phyloP scores from a whole-genome alignment of 2,329 filamentous ascomycete genomes.

The Aquanectria penicillioides region DNA sequence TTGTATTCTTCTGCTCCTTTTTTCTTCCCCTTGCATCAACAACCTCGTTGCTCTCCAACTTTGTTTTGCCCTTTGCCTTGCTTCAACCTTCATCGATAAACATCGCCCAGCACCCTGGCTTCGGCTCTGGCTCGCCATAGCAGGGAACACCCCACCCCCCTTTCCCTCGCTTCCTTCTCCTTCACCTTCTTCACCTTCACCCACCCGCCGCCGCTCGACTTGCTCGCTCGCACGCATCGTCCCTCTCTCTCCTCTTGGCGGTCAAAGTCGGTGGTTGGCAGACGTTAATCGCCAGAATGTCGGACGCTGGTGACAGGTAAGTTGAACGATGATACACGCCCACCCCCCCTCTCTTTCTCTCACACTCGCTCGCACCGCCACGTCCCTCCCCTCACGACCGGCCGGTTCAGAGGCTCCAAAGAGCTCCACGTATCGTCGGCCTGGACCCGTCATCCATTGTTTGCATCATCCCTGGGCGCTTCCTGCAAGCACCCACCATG shows the following conservation, averaged over 20 bases:
- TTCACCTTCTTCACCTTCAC: background rate
- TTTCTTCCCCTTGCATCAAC: too few species aligned
- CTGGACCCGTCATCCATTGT: constrained; percentile 10
- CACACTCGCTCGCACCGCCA: background rate
- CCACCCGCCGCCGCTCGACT: background rate
- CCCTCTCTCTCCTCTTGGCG: background rate
- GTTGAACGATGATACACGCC: constrained; percentile 8
- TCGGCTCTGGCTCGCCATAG: constrained; percentile 5
- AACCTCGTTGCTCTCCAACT: too few species aligned
- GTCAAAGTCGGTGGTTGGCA: background rate
- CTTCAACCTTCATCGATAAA: background rate
- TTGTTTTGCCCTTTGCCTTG: too few species aligned
- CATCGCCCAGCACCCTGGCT: background rate
- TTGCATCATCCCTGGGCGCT: constrained; percentile 18
- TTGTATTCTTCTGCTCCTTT: too few species aligned
- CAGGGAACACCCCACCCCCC: constrained; percentile 1
- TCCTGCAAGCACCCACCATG: constrained; percentile 28
- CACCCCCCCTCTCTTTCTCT: background rate
- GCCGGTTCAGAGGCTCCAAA: background rate
- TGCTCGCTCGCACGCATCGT: background rate
- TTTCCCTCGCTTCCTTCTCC: constrained; percentile 1
- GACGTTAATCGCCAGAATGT: constrained; percentile 30
- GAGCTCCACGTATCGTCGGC: constrained; percentile 1
- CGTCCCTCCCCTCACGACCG: constrained; percentile 1
- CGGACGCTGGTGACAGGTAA: constrained; percentile 40